Evolutionary conservation across 169 alveolate species (phyloP).

Genomic region (Eimeria falciformis): DNA sequence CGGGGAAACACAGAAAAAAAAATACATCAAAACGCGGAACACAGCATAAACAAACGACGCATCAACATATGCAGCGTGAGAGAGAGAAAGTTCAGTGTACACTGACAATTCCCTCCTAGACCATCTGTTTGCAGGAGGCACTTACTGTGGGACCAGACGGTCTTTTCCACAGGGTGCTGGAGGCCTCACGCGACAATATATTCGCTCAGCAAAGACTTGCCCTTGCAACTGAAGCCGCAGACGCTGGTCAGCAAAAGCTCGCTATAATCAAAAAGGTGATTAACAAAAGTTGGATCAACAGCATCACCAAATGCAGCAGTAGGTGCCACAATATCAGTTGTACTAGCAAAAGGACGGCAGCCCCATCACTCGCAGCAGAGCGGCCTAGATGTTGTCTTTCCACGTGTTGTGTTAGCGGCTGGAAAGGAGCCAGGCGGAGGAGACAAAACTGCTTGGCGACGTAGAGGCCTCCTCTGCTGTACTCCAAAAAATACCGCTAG

Average conservation of each 20-base stretch:
- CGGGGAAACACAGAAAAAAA: no score
- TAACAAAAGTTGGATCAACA: neutral
- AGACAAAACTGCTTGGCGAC: conserved; percentile 15
- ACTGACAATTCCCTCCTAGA: no score
- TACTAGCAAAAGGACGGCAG: no score
- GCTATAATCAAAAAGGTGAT: conserved; percentile 21
- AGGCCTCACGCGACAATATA: conserved; percentile 5
- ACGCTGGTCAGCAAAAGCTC: conserved; percentile 44
- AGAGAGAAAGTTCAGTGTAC: no score
- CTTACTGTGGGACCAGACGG: conserved; percentile 5
- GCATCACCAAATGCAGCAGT: neutral
- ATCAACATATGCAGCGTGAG: no score
- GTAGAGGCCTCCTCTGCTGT: conserved; percentile 4
- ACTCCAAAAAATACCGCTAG: neutral
- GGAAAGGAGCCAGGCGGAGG: conserved; percentile 37
- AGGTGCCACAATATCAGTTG: no score
- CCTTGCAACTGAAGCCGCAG: conserved; percentile 64
- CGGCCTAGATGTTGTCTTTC: no score
- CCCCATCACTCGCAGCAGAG: no score
- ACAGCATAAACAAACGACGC: no score
- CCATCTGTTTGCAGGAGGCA: neutral
- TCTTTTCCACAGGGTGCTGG: conserved; percentile 24
- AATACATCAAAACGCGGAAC: no score
- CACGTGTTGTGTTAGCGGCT: neutral
- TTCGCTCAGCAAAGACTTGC: conserved; percentile 31